Percentiles rank a stretch among this genome's conserved stretches.
These are phyloP conservation scores for Calendula officinalis DNA, from an alignment of 129 eudicot genomes.

Conservation along the genomic window DNA sequence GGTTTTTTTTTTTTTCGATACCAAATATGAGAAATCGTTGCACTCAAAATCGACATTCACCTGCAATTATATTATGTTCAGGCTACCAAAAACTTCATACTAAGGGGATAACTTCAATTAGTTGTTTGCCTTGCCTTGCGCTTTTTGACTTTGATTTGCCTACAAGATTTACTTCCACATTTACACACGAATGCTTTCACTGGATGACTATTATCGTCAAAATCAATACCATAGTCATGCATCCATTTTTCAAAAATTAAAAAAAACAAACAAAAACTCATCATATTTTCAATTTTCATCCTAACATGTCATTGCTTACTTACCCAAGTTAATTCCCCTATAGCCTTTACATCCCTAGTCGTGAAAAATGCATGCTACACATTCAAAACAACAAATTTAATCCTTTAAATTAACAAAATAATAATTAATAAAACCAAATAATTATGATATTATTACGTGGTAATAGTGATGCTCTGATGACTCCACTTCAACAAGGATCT, in stretches of 20 bases:
- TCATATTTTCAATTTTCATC: background rate
- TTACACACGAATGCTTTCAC: slow-evolving; percentile 45
- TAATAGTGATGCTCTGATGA: slow-evolving; percentile 68
- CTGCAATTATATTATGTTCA: background rate
- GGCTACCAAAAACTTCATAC: background rate
- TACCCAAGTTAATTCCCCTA: slow-evolving; percentile 70
- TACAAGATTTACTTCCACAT: slow-evolving; percentile 49
- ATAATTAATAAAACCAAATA: background rate
- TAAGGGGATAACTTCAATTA: background rate
- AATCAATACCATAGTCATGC: slow-evolving; percentile 61
- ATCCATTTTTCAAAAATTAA: slow-evolving; percentile 23
- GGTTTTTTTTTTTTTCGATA: no score
- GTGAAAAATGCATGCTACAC: slow-evolving; percentile 66
- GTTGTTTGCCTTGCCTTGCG: background rate
- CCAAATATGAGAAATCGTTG: no score
- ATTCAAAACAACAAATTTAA: background rate
- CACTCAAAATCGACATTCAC: no score
- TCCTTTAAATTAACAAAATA: background rate
- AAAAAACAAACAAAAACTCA: slow-evolving; percentile 15
- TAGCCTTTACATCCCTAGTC: slow-evolving; percentile 46
- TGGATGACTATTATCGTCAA: slow-evolving; percentile 37
- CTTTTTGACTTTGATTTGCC: background rate
- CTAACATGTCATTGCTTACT: slow-evolving; percentile 17
- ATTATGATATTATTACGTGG: slow-evolving; percentile 41
- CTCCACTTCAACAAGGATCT: slow-evolving; percentile 64